A percentile compares a stretch with the other conserved stretches of the same genome.
Evolutionary conservation across 1,284 basidiomycete species (phyloP).

Genomic region (Entoloma clypeatum): DNA sequence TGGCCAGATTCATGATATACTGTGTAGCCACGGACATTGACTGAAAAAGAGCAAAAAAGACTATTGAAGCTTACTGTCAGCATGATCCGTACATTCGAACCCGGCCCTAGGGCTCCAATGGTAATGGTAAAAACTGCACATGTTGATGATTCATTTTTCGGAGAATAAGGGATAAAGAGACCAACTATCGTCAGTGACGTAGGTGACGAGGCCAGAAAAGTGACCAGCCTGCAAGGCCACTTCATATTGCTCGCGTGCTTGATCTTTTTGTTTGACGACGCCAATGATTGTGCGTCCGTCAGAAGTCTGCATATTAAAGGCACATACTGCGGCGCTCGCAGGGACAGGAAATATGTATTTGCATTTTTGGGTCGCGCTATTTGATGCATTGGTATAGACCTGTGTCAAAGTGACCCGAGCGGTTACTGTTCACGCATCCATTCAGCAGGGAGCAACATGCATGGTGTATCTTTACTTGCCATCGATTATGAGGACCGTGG

Average conservation of each 20-base stretch:
- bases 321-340: slow-evolving; percentile 31
- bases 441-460: not conserved
- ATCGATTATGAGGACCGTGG: slow-evolving; percentile 43
- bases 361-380: slow-evolving; percentile 36
- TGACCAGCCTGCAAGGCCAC: slow-evolving; percentile 39
- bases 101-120: slow-evolving; percentile 46
- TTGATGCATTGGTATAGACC: slow-evolving; percentile 39
- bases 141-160: not conserved
- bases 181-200: slow-evolving; percentile 50
- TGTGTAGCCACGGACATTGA: slow-evolving; percentile 9
- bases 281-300: slow-evolving; percentile 38
- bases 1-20: slow-evolving; percentile 40
- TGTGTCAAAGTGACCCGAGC: slow-evolving; percentile 50
- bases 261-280: slow-evolving; percentile 44
- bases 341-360: slow-evolving; percentile 62
- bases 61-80: slow-evolving; percentile 36
- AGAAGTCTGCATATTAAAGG: slow-evolving; percentile 22
- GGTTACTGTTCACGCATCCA: slow-evolving; percentile 35
- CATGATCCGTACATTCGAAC: slow-evolving; percentile 35
- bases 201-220: slow-evolving; percentile 44
- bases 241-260: slow-evolving; percentile 41
- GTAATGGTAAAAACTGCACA: slow-evolving; percentile 53
- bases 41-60: not conserved
- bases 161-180: slow-evolving; percentile 6
- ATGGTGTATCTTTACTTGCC: slow-evolving; percentile 29